Conservation (phyloP, 2,329 filamentous ascomycete genomes). For the Colletotrichum camelliae region DNA sequence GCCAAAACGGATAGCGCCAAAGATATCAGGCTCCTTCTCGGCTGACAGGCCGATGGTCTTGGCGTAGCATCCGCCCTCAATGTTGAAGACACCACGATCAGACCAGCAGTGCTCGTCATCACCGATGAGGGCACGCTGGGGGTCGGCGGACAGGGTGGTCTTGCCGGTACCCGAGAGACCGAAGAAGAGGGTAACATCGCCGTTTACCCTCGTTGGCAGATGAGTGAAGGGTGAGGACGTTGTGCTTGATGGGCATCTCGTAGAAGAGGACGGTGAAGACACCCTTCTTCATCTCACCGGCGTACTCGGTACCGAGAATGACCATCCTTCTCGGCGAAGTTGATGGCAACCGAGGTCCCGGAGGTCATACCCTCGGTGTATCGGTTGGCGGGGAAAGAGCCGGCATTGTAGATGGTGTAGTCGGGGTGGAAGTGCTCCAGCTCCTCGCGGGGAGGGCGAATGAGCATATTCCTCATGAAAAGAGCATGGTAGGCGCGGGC, state of each 20-base stretch:
- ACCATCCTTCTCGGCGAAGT: conserved; percentile 99
- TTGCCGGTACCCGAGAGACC: conserved; percentile 98
- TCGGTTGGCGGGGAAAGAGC: conserved; percentile 97
- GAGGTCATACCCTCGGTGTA: conserved; percentile 99
- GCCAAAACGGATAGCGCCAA: conserved; percentile 92
- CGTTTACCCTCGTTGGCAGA: conserved; percentile 96
- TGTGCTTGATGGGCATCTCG: conserved; percentile 99
- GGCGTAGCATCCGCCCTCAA: conserved; percentile 98
- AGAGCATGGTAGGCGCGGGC: conserved; percentile 98
- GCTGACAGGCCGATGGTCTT: conserved; percentile 97
- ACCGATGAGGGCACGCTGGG: conserved; percentile 93
- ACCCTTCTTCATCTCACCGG: conserved; percentile 97
- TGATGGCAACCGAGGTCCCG: conserved; percentile 95
- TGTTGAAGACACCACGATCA: conserved; percentile 97
- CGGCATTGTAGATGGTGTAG: conserved; percentile 99
- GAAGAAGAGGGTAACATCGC: conserved; percentile 99
- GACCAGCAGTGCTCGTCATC: conserved; percentile 99
- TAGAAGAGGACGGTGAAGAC: conserved; percentile 99
- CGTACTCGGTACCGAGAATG: conserved; percentile 98
- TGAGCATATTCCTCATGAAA: conserved; percentile 99
- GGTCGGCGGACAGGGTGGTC: conserved; percentile 96
- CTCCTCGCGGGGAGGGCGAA: conserved; percentile 89
- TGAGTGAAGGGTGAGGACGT: conserved; percentile 96
- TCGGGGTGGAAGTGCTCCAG: conserved; percentile 98
- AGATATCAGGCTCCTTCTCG: conserved; percentile 99